Evolutionary conservation across 352 stramenopile species (phyloP).

Genomic region (Globisporangium radiosum): DNA sequence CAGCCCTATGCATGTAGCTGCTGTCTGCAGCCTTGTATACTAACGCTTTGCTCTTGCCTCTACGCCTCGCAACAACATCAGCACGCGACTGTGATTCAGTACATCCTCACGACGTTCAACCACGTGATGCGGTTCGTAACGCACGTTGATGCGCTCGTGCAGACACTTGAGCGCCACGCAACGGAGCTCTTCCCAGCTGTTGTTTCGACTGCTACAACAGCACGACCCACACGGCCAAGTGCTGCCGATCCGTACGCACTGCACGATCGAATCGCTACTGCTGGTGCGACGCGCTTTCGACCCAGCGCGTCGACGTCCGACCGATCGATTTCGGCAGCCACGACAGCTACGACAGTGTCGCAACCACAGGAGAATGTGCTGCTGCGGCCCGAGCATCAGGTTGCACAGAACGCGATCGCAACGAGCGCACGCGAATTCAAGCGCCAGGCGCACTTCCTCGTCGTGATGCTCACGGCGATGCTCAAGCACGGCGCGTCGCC

Average conservation of each 20-base stretch:
- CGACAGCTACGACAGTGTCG: neutral
- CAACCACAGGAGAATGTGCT: conserved; percentile 2
- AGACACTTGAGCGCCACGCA: conserved; percentile 35
- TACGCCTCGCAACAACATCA: conserved; percentile 5
- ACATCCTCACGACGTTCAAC: conserved; percentile 69
- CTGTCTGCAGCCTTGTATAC: neutral
- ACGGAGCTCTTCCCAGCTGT: neutral
- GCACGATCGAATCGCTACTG: neutral
- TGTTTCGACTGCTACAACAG: neutral
- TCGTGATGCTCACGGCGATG: conserved; percentile 70
- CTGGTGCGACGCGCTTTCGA: neutral
- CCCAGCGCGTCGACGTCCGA: too few relatives aligned
- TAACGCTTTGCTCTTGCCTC: too few relatives aligned
- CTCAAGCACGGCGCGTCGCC: conserved; percentile 59
- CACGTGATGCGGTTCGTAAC: conserved; percentile 60
- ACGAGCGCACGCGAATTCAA: conserved; percentile 49
- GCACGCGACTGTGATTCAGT: conserved; percentile 58
- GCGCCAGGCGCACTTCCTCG: conserved; percentile 56
- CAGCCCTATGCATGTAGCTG: too few relatives aligned
- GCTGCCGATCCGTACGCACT: too few relatives aligned
- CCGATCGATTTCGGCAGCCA: neutral
- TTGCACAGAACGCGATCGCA: conserved; percentile 28
- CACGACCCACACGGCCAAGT: neutral
- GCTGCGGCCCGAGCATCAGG: conserved; percentile 6
- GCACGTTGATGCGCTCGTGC: conserved; percentile 45